Evolutionary conservation across 805 yeast genomes (phyloP), one percentile per base, ranked within the genome.

Genomic region (Starmera pachycereana): DNA sequence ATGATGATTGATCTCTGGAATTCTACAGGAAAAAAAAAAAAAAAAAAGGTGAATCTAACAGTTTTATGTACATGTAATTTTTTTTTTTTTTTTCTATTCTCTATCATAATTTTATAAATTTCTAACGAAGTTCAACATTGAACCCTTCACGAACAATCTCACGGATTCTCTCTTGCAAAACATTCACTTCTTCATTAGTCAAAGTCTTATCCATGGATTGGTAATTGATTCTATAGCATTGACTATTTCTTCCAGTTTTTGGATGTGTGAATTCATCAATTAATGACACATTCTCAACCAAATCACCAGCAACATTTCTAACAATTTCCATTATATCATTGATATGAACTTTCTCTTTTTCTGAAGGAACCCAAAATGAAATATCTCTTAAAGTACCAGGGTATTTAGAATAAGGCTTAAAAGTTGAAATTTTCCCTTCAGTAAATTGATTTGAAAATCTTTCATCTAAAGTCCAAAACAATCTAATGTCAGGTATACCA

Each of bases 311-410:
- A 34, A 71, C 70, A 41, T 73, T 72, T 56, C 98, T 77, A 16
- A 92, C 92, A 38, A 84, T 69, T 59, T 92, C 98, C 95, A 87
- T 90, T 27, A 92, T 69, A 57, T 92, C 98, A 57, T 92, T 92
- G 46, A 78, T 83, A 53, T 90, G 97, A 6, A 58, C 62, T 5
- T 52, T 50, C 12, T 54, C 52, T 4, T 56, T 43, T 7, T 54
- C 51, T 3, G 61, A 54, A 6, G 87, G 81, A 25, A 85, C 64
- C 97, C 97, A 92, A 60, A 90, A 92, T 9, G 97, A 85, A 27
- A 89, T 76, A 56, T 92, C 98, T 61, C 97, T 71, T 22, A 66
- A 63, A 8, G 95, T 75, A 0, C 90, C 84, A 0, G 97, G 98
- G 56, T 78, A 88, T 61, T 83, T 88, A 6, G 97, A 87, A 64